phyloP scores from a whole-genome alignment of 805 yeast genomes.

The Candida silvicultrix region DNA sequence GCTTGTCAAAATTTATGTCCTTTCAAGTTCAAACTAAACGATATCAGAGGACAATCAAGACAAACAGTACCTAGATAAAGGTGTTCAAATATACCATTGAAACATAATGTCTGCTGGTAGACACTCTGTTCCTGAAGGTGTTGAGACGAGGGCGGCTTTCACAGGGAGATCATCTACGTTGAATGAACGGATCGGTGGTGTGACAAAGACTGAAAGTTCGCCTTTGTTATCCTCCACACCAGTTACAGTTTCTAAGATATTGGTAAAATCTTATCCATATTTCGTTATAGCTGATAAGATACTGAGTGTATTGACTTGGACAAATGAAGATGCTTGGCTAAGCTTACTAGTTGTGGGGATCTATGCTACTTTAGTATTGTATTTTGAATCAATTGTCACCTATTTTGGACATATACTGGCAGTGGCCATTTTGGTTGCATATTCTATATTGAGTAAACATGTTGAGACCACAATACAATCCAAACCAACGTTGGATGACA shows the following conservation, averaged over 20 bases:
- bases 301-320: slow-evolving; percentile 82
- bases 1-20: too few species aligned
- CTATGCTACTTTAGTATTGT: slow-evolving; percentile 56
- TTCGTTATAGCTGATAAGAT: slow-evolving; percentile 64
- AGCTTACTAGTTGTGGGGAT: slow-evolving; percentile 54
- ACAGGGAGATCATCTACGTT: slow-evolving; percentile 26
- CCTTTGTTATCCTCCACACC: slow-evolving; percentile 88
- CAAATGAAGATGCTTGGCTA: slow-evolving; percentile 76
- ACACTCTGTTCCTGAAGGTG: slow-evolving; percentile 17
- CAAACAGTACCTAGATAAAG: too few species aligned
- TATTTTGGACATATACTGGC: slow-evolving; percentile 77
- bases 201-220: slow-evolving; percentile 32
- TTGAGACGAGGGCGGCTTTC: slow-evolving; percentile 32
- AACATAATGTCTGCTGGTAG: neutral
- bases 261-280: slow-evolving; percentile 81
- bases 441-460: slow-evolving; percentile 49
- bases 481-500: slow-evolving; percentile 83
- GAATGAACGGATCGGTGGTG: slow-evolving; percentile 18
- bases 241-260: slow-evolving; percentile 79
- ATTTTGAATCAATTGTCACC: slow-evolving; percentile 71
- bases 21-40: too few species aligned
- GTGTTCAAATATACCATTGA: too few species aligned
- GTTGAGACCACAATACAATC: slow-evolving; percentile 52
- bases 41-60: too few species aligned
- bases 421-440: slow-evolving; percentile 53